These are phyloP conservation scores for Solanum tarapatanum DNA, from an alignment of 257 asterid species.

Conservation along the genomic window DNA sequence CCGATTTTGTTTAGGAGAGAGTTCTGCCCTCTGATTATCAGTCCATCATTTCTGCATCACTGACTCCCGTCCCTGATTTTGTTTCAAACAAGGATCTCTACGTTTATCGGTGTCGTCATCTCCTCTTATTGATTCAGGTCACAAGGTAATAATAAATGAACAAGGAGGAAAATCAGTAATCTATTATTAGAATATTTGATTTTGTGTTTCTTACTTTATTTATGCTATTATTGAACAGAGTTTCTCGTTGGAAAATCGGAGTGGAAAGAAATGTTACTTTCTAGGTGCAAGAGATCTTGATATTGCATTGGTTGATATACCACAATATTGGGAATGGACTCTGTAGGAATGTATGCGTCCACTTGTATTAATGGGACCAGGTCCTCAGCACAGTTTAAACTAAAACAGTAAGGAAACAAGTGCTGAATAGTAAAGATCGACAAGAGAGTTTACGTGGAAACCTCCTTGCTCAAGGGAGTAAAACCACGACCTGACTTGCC, in stretches of 20 bases:
- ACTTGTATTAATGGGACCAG: no score
- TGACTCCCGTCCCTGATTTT: neutral
- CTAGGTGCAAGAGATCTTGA: neutral
- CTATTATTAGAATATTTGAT: no score
- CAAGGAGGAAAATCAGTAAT: no score
- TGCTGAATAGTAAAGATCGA: no score
- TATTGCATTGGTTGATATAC: no score
- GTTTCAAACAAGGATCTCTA: neutral
- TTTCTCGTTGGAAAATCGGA: neutral
- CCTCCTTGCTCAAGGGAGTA: no score
- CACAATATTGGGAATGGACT: no score
- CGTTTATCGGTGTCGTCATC: neutral
- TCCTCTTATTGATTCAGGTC: neutral
- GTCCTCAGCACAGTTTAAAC: no score
- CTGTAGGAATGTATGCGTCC: no score
- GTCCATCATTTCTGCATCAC: neutral
- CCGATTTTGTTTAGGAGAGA: neutral
- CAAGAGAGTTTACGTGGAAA: no score
- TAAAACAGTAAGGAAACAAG: no score
- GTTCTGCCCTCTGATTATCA: neutral
- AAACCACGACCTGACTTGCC: no score
- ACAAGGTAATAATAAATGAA: neutral
- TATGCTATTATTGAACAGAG: neutral
- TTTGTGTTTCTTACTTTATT: neutral
- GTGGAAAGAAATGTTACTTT: conserved; percentile 11